These are phyloP conservation scores for Xylariaceae sp. DNA, from an alignment of 2,329 filamentous ascomycete species.

Conservation along the genomic window DNA sequence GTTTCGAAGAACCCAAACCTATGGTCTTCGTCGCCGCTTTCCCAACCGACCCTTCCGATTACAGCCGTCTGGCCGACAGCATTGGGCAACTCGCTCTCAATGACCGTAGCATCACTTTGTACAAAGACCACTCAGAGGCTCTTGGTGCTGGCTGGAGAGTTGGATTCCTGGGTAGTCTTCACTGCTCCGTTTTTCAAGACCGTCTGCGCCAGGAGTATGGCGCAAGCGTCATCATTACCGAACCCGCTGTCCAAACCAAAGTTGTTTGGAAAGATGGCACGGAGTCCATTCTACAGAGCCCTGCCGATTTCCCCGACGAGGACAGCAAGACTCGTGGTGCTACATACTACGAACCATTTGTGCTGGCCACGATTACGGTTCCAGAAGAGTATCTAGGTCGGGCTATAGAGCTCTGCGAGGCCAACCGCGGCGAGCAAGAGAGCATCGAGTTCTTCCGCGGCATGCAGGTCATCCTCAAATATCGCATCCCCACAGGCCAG, in stretches of 20 bases:
- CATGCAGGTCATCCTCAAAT: conserved; percentile 91
- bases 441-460: conserved; percentile 87
- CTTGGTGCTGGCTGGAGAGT: conserved; percentile 90
- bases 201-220: conserved; percentile 91
- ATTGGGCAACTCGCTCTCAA: conserved; percentile 93
- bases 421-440: conserved; percentile 81
- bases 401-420: conserved; percentile 91
- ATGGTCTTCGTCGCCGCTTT: conserved; percentile 99
- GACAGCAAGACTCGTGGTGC: conserved; percentile 43
- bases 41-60: conserved; percentile 85
- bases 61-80: conserved; percentile 83
- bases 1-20: conserved; percentile 94
- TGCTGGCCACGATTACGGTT: conserved; percentile 77
- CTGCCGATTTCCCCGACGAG: conserved; percentile 84
- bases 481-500: conserved; percentile 81
- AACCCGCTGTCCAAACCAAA: conserved; percentile 90
- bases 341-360: conserved; percentile 49
- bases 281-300: conserved; percentile 77
- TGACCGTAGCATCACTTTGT: conserved; percentile 87
- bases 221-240: conserved; percentile 92
- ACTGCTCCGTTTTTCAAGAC: conserved; percentile 99
- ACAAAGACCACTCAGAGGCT: conserved; percentile 92
- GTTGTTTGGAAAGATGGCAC: conserved; percentile 74
- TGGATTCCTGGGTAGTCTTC: conserved; percentile 91
- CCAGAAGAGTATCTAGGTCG: conserved; percentile 92